These are phyloP conservation scores for Ophiostoma sp. DNA, from an alignment of 2,329 filamentous ascomycete species.

Conservation along the genomic window DNA sequence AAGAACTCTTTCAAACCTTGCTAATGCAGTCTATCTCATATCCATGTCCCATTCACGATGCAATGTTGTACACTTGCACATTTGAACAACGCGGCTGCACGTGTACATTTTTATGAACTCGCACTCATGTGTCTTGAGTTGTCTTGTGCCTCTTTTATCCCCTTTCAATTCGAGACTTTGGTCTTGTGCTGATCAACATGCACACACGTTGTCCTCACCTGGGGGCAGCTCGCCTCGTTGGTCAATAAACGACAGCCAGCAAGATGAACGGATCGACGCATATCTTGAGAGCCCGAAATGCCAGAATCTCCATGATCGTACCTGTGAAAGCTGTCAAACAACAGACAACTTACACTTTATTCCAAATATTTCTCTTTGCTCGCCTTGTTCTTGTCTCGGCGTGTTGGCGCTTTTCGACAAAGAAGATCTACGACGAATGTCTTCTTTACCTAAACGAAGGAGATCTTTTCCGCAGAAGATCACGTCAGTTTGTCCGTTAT, in stretches of 20 bases:
- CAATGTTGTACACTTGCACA: constrained; percentile 6
- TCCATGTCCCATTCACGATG: not conserved
- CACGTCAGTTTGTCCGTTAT: not conserved
- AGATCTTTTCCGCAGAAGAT: constrained; percentile 8
- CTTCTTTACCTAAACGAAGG: not conserved
- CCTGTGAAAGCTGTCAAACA: not conserved
- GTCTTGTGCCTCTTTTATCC: not conserved
- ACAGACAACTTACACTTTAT: not conserved
- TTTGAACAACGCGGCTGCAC: not conserved
- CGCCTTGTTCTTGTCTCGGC: not conserved
- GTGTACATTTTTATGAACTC: not conserved
- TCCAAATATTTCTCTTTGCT: not conserved
- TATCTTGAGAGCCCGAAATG: not conserved
- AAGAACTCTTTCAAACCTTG: not conserved
- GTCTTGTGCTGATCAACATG: not conserved
- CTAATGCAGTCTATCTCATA: not conserved
- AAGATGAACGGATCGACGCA: constrained; percentile 3
- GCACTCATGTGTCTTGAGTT: not conserved
- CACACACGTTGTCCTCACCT: not conserved
- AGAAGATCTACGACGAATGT: not conserved
- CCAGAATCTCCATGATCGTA: not conserved
- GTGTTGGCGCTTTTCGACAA: not conserved
- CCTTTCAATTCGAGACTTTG: not conserved
- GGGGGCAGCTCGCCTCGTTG: not conserved
- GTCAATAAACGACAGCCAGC: not conserved